These are phyloP conservation scores for Maudiozyma serrabonitensis DNA, from an alignment of 805 yeast species.

Conservation along the genomic window DNA sequence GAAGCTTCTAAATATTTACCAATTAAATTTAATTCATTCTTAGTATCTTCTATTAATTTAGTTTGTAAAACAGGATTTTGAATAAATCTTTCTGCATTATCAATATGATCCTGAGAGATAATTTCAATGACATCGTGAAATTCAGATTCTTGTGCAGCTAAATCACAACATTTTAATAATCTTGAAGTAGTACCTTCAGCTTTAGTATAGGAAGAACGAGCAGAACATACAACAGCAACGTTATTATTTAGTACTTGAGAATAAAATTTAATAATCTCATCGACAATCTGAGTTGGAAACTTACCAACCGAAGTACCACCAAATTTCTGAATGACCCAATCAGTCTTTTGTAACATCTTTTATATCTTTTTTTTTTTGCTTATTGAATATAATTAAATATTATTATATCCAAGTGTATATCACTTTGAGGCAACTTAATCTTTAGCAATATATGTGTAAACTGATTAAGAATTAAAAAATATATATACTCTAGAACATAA, in stretches of 20 bases:
- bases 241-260: constrained; percentile 36
- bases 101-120: constrained; percentile 68
- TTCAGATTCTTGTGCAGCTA: constrained; percentile 51
- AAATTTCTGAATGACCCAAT: constrained; percentile 84
- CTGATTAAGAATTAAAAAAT: too few relatives aligned
- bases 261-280: constrained; percentile 68
- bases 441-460: too few relatives aligned
- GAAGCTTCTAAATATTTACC: constrained; percentile 74
- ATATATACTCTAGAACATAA: too few relatives aligned
- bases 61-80: constrained; percentile 36
- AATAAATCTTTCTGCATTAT: constrained; percentile 56
- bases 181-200: constrained; percentile 94
- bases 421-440: too few relatives aligned
- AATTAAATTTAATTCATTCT: constrained; percentile 57
- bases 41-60: constrained; percentile 49
- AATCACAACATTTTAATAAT: constrained; percentile 73
- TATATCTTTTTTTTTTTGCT: too few relatives aligned
- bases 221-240: constrained; percentile 94
- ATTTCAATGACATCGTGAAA: constrained; percentile 51
- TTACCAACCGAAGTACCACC: constrained; percentile 98
- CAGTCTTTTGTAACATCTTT: constrained; percentile 13
- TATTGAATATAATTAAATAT: too few relatives aligned
- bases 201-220: constrained; percentile 83
- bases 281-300: constrained; percentile 76
- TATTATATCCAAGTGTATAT: too few relatives aligned